Evolutionary conservation across 176 grass and related monocot species (phyloP), one percentile per base, ranked within the genome.

Genomic region (Dactylis glomerata): DNA sequence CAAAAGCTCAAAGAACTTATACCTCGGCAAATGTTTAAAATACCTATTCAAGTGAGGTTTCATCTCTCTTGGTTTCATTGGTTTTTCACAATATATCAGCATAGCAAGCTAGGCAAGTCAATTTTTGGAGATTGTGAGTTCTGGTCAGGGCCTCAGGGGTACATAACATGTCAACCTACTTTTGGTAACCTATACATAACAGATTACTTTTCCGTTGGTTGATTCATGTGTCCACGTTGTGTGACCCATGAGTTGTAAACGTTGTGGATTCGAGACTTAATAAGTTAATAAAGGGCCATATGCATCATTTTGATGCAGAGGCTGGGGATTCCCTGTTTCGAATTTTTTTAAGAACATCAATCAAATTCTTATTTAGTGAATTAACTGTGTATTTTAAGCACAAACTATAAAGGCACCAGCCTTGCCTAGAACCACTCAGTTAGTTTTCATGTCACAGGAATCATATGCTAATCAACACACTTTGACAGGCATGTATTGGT

Each of bases 21-120:
- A 90, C 95, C 95, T 75, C 89, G 95, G 68, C 95, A 98, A 75
- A 92, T 98, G 95, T 98, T 98, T 87, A 98, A 84, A 92, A 81
- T 98, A 75, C 95, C 95, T 75, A 98, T 98, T 73, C 95, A 98
- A 83, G 95, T 98, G 79, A 84, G 83, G 74, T 82, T 82, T 75
- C 76, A 65, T 73, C 13, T 85, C 6, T 82, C 52, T 68, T 81
- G 10, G 80, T 79, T 83, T 78, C 54, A 45, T 14, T 42, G 12
- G 63, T 86, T 86, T 92, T 17, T 81, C 61, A 40, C 20, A 66
- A 52, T 73, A 61, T 80, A 82, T 73, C 26, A 56, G 14, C 37
- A 79, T 79, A 81, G 59, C 51, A 83, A 84, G 42, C 78, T 84
- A 37, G 27, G 50, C n/a, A 40, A 75, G 16, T 1, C 0, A 37